Evolutionary conservation across 768 basidiomycete genomes (phyloP), one percentile per base, ranked within the genome.

Genomic region (Mycena alexandri): DNA sequence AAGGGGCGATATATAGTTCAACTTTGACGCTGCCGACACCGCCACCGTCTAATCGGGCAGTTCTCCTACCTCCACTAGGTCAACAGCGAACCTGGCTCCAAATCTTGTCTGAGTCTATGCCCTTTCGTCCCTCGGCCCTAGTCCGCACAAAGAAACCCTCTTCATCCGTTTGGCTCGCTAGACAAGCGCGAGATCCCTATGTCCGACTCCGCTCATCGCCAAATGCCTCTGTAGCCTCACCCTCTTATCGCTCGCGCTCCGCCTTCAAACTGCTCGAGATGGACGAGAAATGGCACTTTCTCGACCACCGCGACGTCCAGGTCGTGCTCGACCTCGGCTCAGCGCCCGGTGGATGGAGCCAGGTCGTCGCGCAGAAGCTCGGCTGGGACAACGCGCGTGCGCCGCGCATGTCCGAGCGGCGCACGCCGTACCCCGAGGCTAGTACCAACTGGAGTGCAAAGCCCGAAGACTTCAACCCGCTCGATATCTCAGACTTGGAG

Each of bases 311-410:
- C 25, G 84, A 91, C 60, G 87, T 92, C 6, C 82, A 77, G 2
- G 82, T 86, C 19, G 88, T 97, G 0, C 88, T 96, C 1, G 96
- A 98, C 78, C 86, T 98, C 22, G 96, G 97, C 17, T 93, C 93
- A 0, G 94, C 95, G 0, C 97, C 96, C 0, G 96, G 96, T 0
- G 95, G 95, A 0, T 99, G 97, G 96, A 92, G 91, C 55, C 96
- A 98, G 75, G 95, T 95, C 13, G 89, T 88, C 16, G 85, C 88
- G 0, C 82, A 82, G 36, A 85, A 87, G 62, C 75, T 93, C n/a
- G 89, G 90, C 3, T 88, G 86, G 84, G 71, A 72, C 29, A 43
- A 29, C 11, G 53, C 65, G 38, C 33, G 34, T 14, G 34, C 56
- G 24, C 50, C 48, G 36, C 63, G 47, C 46, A 29, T 48, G 34